Evolutionary conservation across 495 filamentous ascomycete species (phyloP).

Genomic region (Chaetomium tenue): DNA sequence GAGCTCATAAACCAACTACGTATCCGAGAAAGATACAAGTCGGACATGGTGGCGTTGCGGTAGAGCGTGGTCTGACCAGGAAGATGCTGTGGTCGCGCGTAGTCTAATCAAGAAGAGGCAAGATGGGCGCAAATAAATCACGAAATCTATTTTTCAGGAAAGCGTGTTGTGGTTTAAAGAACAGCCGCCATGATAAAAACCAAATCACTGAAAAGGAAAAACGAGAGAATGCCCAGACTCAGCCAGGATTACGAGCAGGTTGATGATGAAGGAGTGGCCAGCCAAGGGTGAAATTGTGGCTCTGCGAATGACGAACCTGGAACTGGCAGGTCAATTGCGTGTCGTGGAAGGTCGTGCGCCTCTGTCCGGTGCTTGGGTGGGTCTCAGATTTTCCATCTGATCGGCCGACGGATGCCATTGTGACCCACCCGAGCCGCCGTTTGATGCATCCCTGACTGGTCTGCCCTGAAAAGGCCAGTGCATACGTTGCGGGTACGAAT

Average conservation of each 20-base stretch:
- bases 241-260: background rate
- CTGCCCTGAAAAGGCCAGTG: too few relatives aligned
- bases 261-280: background rate
- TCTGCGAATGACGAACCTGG: background rate
- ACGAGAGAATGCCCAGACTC: background rate
- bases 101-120: background rate
- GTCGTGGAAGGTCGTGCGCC: constrained; percentile 7
- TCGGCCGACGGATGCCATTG: constrained; percentile 13
- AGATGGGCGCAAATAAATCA: background rate
- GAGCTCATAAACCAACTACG: constrained; percentile 87
- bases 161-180: background rate
- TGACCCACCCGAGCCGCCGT: background rate
- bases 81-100: background rate
- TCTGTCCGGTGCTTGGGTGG: background rate
- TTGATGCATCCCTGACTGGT: too few relatives aligned
- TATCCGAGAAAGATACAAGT: constrained; percentile 65
- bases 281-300: constrained; percentile 15
- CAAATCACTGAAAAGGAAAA: background rate
- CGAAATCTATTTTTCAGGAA: background rate
- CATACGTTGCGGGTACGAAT: too few relatives aligned
- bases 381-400: background rate
- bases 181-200: constrained; percentile 9
- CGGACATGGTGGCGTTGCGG: constrained; percentile 40
- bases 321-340: background rate
- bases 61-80: background rate